Evolutionary conservation across 345 rosid species (phyloP).

Genomic region (Eucalyptus erythrocorys): DNA sequence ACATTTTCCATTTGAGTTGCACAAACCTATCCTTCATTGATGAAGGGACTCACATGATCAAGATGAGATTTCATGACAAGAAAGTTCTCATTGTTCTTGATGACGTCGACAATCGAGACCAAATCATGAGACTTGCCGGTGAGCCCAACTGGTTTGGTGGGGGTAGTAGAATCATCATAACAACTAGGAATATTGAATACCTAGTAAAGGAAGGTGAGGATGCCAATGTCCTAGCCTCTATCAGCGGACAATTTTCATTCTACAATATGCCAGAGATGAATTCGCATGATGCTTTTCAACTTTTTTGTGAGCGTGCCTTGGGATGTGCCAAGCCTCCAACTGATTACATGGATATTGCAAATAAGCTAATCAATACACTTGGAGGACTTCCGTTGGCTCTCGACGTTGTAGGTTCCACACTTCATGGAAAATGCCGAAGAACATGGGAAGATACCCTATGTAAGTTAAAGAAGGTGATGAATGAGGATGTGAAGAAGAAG

Average conservation of each 20-base stretch:
- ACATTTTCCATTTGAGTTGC: neutral
- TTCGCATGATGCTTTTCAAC: neutral
- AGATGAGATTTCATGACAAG: neutral
- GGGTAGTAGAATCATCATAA: neutral
- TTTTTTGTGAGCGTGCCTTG: neutral
- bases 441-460: rapidly evolving
- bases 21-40: neutral
- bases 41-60: neutral
- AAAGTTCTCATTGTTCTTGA: neutral
- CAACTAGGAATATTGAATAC: neutral
- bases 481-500: neutral
- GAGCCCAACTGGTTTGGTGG: neutral
- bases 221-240: neutral
- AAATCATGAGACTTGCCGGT: neutral
- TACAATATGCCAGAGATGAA: neutral
- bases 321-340: neutral
- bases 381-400: neutral
- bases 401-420: neutral
- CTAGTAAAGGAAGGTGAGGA: neutral
- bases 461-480: neutral
- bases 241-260: too few relatives aligned
- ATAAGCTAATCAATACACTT: rapidly evolving
- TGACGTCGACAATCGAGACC: rapidly evolving
- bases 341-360: rapidly evolving
- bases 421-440: neutral